Evolutionary conservation across 2,329 filamentous ascomycete genomes (phyloP).

Genomic region (Sporothrix phasma): DNA sequence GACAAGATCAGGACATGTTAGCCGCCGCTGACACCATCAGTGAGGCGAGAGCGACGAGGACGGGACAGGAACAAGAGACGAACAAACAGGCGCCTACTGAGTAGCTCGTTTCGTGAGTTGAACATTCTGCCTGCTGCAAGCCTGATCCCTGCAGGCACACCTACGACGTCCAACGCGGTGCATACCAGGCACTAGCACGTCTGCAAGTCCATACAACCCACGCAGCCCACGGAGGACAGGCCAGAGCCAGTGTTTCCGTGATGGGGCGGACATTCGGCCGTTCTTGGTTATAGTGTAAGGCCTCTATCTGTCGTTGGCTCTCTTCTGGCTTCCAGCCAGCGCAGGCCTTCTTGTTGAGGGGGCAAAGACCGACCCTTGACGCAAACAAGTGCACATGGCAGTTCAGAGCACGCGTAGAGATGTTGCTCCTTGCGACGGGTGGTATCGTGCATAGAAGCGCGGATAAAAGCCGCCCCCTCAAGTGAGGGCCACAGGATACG

Average conservation of each 20-base stretch:
- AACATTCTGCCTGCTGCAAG: background rate
- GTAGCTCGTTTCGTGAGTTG: background rate
- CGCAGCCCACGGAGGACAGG: background rate
- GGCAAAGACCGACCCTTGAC: background rate
- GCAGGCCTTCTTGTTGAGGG: too few species aligned
- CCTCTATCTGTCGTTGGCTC: background rate
- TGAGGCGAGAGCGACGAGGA: background rate
- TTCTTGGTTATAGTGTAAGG: background rate
- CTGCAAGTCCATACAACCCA: background rate
- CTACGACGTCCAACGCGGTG: background rate
- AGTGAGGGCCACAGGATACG: background rate
- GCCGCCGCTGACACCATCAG: background rate
- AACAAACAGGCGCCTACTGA: slow-evolving; percentile 1
- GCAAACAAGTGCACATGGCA: background rate
- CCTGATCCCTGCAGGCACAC: background rate
- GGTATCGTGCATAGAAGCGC: slow-evolving; percentile 14
- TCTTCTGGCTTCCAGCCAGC: background rate
- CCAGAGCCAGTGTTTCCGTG: background rate
- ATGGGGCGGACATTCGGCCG: too few species aligned
- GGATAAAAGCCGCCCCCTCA: background rate
- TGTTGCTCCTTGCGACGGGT: too few species aligned
- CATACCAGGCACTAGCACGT: background rate
- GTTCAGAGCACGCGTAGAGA: too few species aligned
- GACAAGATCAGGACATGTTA: too few species aligned
- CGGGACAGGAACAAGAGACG: background rate